Conservation (phyloP, 495 filamentous ascomycete species). For the Pseudevernia furfuracea region DNA sequence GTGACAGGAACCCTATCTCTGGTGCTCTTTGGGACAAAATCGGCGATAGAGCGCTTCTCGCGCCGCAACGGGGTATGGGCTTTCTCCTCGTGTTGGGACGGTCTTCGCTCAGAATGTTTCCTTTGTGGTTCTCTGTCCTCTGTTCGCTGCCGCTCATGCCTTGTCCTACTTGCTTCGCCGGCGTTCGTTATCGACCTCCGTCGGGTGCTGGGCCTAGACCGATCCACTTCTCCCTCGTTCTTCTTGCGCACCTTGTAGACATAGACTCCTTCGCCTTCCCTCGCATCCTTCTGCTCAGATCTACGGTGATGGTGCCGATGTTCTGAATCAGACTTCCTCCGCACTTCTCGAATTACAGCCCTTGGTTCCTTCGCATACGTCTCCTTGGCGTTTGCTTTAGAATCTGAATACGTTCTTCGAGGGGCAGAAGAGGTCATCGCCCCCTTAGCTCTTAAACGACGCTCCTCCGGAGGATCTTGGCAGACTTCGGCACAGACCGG, state of each 20-base stretch:
- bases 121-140: constrained; percentile 24
- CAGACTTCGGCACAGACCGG: constrained; percentile 12
- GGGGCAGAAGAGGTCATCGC: constrained; percentile 12
- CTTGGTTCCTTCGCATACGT: constrained; percentile 8
- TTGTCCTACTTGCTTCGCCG: constrained; percentile 25
- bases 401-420: constrained; percentile 8
- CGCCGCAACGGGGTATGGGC: constrained; percentile 29
- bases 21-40: constrained; percentile 35
- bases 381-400: not conserved
- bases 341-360: constrained; percentile 8
- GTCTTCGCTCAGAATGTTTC: constrained; percentile 27
- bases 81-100: constrained; percentile 25
- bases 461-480: constrained; percentile 6
- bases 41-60: constrained; percentile 34
- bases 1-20: constrained; percentile 22
- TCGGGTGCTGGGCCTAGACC: constrained; percentile 9
- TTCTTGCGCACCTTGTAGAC: constrained; percentile 1
- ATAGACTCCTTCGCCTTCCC: not conserved
- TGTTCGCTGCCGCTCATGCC: constrained; percentile 25
- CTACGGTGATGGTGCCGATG: constrained; percentile 18
- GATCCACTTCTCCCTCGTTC: not conserved
- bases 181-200: constrained; percentile 29
- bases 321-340: constrained; percentile 9
- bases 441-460: constrained; percentile 1
- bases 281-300: constrained; percentile 5